Evolutionary conservation across 805 yeast genomes (phyloP).

Genomic region (Yamadazyma phyllophila): DNA sequence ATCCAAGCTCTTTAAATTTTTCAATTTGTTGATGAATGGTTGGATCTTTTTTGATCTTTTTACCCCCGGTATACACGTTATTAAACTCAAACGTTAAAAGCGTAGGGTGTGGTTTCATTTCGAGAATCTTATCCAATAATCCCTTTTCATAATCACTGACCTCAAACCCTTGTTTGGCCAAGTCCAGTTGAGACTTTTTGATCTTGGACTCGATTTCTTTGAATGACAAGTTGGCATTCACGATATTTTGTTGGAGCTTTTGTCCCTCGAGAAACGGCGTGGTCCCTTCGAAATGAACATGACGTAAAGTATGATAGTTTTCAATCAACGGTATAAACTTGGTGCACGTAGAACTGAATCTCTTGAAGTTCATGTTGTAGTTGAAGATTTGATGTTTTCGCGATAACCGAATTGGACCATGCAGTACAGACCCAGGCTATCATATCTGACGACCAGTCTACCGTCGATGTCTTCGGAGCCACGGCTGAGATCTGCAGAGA

Average conservation of each 20-base stretch:
- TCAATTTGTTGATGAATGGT: conserved; percentile 26
- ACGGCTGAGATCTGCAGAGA: background rate
- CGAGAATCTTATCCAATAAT: conserved; percentile 35
- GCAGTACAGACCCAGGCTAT: background rate
- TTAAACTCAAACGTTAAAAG: conserved; percentile 80
- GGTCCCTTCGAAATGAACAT: conserved; percentile 42
- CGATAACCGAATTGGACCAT: background rate
- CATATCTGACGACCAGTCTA: background rate
- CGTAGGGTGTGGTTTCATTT: conserved; percentile 58
- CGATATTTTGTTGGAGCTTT: conserved; percentile 54
- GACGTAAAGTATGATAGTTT: conserved; percentile 35
- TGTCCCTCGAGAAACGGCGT: conserved; percentile 48
- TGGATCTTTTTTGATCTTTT: conserved; percentile 63
- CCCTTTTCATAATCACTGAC: conserved; percentile 48
- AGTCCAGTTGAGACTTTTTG: conserved; percentile 34
- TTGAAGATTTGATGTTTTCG: background rate
- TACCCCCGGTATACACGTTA: conserved; percentile 90
- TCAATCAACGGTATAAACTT: conserved; percentile 32
- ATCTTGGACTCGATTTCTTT: conserved; percentile 53
- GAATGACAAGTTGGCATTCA: conserved; percentile 55
- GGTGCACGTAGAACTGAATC: conserved; percentile 19
- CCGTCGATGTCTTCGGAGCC: background rate
- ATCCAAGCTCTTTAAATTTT: conserved; percentile 36
- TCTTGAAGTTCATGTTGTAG: conserved; percentile 3
- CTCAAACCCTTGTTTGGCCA: conserved; percentile 37